Conservation (phyloP, 208 protist species). For the Crithidia mellificae region DNA sequence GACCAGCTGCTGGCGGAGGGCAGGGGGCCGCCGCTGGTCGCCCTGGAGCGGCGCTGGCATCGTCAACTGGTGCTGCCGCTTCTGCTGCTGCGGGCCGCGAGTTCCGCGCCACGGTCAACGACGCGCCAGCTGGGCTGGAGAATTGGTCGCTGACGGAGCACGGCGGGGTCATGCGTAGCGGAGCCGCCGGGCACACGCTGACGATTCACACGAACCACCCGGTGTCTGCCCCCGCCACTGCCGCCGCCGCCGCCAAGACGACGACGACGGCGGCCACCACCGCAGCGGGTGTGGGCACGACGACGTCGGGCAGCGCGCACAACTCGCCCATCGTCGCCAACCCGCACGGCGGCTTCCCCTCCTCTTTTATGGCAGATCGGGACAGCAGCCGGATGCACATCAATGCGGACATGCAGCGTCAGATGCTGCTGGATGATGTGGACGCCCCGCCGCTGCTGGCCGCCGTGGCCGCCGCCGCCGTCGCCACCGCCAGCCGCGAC, state of each 20-base stretch:
- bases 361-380: not conserved
- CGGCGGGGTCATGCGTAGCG: not conserved
- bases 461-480: not conserved
- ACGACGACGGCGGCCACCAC: not conserved
- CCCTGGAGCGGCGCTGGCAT: too few species aligned
- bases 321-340: not conserved
- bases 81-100: not conserved
- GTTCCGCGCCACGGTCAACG: not conserved
- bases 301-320: not conserved
- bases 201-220: not conserved
- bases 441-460: constrained; percentile 18
- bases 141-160: not conserved
- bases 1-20: too few species aligned
- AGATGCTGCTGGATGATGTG: constrained; percentile 26
- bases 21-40: too few species aligned
- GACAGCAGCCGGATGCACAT: constrained; percentile 9
- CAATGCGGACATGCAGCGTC: constrained; percentile 14
- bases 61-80: too few species aligned
- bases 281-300: too few species aligned
- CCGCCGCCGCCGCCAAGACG: not conserved
- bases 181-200: not conserved
- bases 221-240: not conserved
- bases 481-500: not conserved
- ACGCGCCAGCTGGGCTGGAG: not conserved
- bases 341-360: not conserved